phyloP scores from a whole-genome alignment of 352 stramenopile species.

The Globisporangium okanoganense region DNA sequence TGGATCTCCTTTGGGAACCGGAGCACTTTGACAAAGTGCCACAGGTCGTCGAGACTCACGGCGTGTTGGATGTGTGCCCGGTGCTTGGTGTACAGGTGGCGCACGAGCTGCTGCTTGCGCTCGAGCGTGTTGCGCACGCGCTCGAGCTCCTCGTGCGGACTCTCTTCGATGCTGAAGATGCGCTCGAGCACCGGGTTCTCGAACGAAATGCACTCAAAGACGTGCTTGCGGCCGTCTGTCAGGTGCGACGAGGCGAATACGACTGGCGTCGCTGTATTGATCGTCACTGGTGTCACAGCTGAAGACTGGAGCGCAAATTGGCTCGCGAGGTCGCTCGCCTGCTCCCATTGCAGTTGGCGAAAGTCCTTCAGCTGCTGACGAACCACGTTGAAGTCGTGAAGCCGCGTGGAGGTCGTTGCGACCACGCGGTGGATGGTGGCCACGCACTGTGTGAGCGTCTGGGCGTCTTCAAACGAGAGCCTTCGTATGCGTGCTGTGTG shows the following conservation, averaged over 20 bases:
- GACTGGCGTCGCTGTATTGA: not conserved
- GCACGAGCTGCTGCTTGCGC: slow-evolving; percentile 48
- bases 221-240: slow-evolving; percentile 36
- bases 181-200: slow-evolving; percentile 48
- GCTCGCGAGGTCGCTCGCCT: slow-evolving; percentile 39
- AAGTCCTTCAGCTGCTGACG: slow-evolving; percentile 33
- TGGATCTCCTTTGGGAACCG: slow-evolving; percentile 52
- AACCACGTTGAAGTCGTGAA: slow-evolving; percentile 29
- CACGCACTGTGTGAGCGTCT: slow-evolving; percentile 33
- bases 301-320: slow-evolving; percentile 23
- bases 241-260: slow-evolving; percentile 5
- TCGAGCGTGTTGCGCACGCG: slow-evolving; percentile 43
- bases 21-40: slow-evolving; percentile 64
- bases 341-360: slow-evolving; percentile 44
- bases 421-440: slow-evolving; percentile 30
- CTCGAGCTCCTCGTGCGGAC: slow-evolving; percentile 40
- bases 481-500: slow-evolving; percentile 33
- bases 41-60: slow-evolving; percentile 61
- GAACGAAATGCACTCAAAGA: slow-evolving; percentile 60
- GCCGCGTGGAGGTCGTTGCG: slow-evolving; percentile 22
- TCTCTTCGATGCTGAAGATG: slow-evolving; percentile 56
- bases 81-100: slow-evolving; percentile 51
- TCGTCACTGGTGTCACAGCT: not conserved
- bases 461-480: slow-evolving; percentile 25
- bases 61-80: slow-evolving; percentile 35